Evolutionary conservation across 1,139 yeast species (phyloP).

Genomic region (Pichia sp.): DNA sequence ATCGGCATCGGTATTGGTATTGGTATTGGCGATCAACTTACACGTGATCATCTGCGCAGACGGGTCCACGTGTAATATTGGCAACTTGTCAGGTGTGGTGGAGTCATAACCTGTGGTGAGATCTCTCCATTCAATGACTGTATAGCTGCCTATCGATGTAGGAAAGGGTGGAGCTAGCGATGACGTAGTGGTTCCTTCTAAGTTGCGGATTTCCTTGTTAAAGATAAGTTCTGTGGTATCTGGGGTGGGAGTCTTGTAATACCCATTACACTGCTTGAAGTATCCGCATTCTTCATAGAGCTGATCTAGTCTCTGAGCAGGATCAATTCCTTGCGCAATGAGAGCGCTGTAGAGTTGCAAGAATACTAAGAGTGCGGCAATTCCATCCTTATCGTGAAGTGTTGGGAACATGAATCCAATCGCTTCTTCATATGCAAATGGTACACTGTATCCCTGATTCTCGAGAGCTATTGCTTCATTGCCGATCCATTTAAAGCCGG

Average conservation of each 20-base stretch:
- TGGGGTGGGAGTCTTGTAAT: conserved; percentile 53
- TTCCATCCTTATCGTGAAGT: conserved; percentile 93
- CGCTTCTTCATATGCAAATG: conserved; percentile 94
- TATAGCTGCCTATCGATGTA: conserved; percentile 41
- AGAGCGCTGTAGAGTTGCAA: conserved; percentile 58
- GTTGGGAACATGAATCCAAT: conserved; percentile 87
- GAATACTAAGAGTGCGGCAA: conserved; percentile 75
- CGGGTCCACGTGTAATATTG: conserved; percentile 63
- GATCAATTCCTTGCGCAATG: conserved; percentile 32
- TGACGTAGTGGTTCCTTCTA: neutral
- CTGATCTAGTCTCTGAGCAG: conserved; percentile 43
- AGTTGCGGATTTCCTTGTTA: conserved; percentile 33
- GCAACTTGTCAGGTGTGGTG: conserved; percentile 47
- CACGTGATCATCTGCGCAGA: conserved; percentile 84
- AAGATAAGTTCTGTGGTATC: conserved; percentile 47
- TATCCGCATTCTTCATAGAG: conserved; percentile 68
- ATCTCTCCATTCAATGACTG: conserved; percentile 69
- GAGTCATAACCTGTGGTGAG: conserved; percentile 79
- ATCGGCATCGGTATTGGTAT: conserved; percentile 17
- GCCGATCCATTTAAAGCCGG: conserved; percentile 98
- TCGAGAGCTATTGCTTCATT: conserved; percentile 76
- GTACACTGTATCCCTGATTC: conserved; percentile 56
- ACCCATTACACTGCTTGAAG: conserved; percentile 81
- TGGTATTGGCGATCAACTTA: conserved; percentile 26
- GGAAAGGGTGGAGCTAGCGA: conserved; percentile 7